Conservation (phyloP, 2,329 filamentous ascomycete species). For the Aspergillaceae sp. region DNA sequence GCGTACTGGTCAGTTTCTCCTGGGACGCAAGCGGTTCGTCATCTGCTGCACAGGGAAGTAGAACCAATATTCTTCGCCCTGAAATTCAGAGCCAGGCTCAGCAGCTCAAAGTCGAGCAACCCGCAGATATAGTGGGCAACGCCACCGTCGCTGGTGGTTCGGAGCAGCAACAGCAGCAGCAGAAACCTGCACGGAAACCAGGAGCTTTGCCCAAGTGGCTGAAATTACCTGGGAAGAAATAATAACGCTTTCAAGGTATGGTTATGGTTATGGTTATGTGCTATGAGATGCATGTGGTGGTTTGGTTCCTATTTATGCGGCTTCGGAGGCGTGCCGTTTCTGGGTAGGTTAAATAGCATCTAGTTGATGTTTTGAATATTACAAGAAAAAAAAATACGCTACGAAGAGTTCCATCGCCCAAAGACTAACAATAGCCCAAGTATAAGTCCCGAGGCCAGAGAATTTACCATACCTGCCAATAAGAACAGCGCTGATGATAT, state of each 20-base stretch:
- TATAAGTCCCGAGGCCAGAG: too few species aligned
- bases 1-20: constrained; percentile 65
- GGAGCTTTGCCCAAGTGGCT: constrained; percentile 59
- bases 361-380: too few species aligned
- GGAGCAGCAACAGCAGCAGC: constrained; percentile 13
- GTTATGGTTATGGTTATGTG: too few species aligned
- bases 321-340: too few species aligned
- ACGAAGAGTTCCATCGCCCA: too few species aligned
- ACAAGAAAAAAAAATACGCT: too few species aligned
- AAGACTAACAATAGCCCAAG: too few species aligned
- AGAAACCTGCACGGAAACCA: constrained; percentile 26
- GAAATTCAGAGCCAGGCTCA: constrained; percentile 56
- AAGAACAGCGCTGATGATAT: too few species aligned
- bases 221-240: constrained; percentile 65
- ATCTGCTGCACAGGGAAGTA: constrained; percentile 42
- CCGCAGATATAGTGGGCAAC: constrained; percentile 45
- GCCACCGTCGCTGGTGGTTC: constrained; percentile 27
- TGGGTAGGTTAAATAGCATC: too few species aligned
- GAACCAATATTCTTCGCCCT: constrained; percentile 50
- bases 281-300: too few species aligned
- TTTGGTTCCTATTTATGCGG: too few species aligned
- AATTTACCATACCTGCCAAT: too few species aligned
- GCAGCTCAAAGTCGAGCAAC: constrained; percentile 47
- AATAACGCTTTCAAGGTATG: constrained; percentile 2
- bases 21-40: constrained; percentile 60